Evolutionary conservation across 306 rosid species (phyloP), one percentile per base, ranked within the genome.

Genomic region (Cucumis melo): DNA sequence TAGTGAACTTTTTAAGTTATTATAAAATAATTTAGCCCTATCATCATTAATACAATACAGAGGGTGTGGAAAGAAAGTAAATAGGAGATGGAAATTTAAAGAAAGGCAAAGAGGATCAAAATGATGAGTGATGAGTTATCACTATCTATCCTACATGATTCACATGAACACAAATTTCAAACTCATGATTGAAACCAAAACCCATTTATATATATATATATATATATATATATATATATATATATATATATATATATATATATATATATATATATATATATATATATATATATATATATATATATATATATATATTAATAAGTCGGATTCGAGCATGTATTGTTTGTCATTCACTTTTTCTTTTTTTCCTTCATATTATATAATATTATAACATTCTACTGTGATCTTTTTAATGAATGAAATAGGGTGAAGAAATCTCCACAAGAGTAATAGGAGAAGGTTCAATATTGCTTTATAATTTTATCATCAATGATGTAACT

Each of bases 121-220:
- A 70, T 42, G 75, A 70, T 70, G 75, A 23, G 75, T 42, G 75
- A 70, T 70, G 75, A 23, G 75, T 46, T 44, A 23, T 70, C 75
- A 70, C 36, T 70, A 14, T 70, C 75, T 64, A 16, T 8, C 32
- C 53, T 11, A 23, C 21, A 70, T 70, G 75, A 70, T 70, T 70
- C 57, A 70, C 75, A 70, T 70, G 57, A 42, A 70, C 75, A 70
- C 57, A 70, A 70, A 13, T 70, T 46, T 23, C 57, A 44, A 70
- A 70, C 75, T 44, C 75, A 70, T 70, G 10, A 70, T 70, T 70
- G 57, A 67, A 67, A 20, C 8, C 74, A 42, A 68, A 21, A 42
- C 74, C 36, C 56, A 41, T 5, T 10, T 44, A 5, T 44, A 5
- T 44, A 68, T 42, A 68, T 68, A 44, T 68, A 27, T 27, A 27